Percentiles rank a stretch among this genome's conserved stretches.
phyloP scores from a whole-genome alignment of 139 green algal genomes.

The Coelastrella sp. region DNA sequence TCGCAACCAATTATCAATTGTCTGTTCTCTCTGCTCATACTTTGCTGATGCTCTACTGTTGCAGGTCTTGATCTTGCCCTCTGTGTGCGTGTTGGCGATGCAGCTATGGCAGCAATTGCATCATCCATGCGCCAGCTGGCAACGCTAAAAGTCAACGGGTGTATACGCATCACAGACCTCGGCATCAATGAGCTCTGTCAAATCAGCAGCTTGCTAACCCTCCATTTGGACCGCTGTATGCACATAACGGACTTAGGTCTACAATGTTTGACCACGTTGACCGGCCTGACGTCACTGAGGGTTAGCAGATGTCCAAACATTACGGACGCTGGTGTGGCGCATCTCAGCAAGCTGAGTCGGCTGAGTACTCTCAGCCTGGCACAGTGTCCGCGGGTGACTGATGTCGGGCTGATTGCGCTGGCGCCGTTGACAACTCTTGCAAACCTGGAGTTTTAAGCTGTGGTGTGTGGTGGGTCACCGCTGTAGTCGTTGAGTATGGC shows the following conservation, averaged over 20 bases:
- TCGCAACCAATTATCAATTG: no score
- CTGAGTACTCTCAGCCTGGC: conserved; percentile 69
- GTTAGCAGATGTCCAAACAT: conserved; percentile 59
- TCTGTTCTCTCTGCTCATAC: neutral
- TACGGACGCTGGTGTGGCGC: conserved; percentile 58
- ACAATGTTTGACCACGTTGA: conserved; percentile 41
- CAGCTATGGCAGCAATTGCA: conserved; percentile 38
- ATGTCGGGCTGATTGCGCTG: conserved; percentile 59
- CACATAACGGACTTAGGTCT: conserved; percentile 59
- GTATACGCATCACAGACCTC: conserved; percentile 52
- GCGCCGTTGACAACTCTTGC: conserved; percentile 59
- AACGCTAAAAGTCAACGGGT: conserved; percentile 59
- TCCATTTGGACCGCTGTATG: conserved; percentile 71
- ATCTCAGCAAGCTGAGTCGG: conserved; percentile 52
- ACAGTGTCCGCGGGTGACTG: conserved; percentile 62
- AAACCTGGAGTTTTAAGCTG: conserved; percentile 59
- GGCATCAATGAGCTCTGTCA: conserved; percentile 48
- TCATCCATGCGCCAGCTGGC: conserved; percentile 46
- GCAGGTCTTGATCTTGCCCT: conserved; percentile 59
- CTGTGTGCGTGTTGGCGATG: conserved; percentile 53
- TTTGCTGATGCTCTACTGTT: neutral
- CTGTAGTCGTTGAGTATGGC: no score
- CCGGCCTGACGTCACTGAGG: conserved; percentile 60
- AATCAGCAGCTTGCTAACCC: conserved; percentile 55
- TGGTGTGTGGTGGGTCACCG: no score